These are phyloP conservation scores for Fagopyrum esculentum DNA, from an alignment of 148 eudicot species.

Conservation along the genomic window DNA sequence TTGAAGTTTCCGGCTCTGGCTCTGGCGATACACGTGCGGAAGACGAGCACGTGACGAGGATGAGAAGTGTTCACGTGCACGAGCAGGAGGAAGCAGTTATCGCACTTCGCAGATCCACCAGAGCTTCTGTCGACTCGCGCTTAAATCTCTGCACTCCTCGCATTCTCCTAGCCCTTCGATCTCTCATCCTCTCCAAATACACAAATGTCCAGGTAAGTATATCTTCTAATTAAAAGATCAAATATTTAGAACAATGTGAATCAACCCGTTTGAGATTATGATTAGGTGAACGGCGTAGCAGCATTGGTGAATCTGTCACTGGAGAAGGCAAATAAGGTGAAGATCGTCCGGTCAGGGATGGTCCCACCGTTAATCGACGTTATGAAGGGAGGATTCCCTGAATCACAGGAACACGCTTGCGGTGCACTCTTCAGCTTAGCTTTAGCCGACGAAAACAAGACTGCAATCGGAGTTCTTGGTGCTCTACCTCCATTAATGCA, in stretches of 20 bases:
- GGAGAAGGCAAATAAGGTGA: conserved; percentile 71
- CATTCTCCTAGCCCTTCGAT: conserved; percentile 44
- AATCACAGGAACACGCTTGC: conserved; percentile 79
- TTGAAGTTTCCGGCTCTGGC: conserved; percentile 17
- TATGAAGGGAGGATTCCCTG: conserved; percentile 52
- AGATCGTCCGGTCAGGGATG: conserved; percentile 77
- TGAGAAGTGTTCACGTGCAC: conserved; percentile 39
- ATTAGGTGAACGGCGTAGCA: conserved; percentile 63
- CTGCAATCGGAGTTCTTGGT: conserved; percentile 77
- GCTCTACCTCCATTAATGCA: conserved; percentile 70
- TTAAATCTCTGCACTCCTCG: conserved; percentile 48
- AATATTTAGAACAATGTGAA: no score
- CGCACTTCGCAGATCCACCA: conserved; percentile 51
- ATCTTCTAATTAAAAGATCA: background rate
- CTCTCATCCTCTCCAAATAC: conserved; percentile 51
- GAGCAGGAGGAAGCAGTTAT: conserved; percentile 57
- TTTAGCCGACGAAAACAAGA: conserved; percentile 74
- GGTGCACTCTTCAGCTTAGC: conserved; percentile 88
- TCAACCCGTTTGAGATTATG: no score
- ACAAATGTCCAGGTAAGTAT: conserved; percentile 32
- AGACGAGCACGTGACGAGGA: conserved; percentile 30
- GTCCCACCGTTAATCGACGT: conserved; percentile 67
- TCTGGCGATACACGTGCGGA: conserved; percentile 27
- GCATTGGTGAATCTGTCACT: conserved; percentile 71
- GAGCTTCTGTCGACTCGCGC: conserved; percentile 50